Base-by-base conservation (phyloP, 2,329 filamentous ascomycete genomes). In the Elsinoe ampelina region DNA sequence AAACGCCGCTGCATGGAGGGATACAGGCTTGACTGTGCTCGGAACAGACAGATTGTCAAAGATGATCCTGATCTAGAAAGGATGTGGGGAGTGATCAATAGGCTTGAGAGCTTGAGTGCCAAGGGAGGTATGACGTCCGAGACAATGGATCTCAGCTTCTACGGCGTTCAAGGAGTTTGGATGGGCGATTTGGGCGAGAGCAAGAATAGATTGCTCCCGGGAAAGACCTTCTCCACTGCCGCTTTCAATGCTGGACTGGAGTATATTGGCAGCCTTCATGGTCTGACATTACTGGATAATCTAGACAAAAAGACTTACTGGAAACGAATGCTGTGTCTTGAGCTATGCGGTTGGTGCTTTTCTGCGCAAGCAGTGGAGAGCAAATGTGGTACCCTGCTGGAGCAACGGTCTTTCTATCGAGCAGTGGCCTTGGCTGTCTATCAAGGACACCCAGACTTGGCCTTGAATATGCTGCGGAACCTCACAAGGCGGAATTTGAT, bases 61-160 rank as follows among this genome's bases (percentile, higher is more conserved):
- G 86, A 89, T 59, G 84, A 91, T 64, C 81, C 80, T 30, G 88
- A 86, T 81, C 74, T 92, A n/a, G 79, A 83, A 58, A 85, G 87
- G 57, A 73, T 87, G n/a, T 95, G 89, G 89, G 80, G 82, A 47
- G 88, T 87, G 77, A 76, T 91, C 48, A 77, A 80, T 58, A 82
- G 86, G n/a, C 71, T 77, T 61, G 82, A 87, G 62, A 75, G 79
- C 22, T 81, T 83, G 30, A 82, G 84, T 2, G 75, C 78, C 35
- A 78, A 84, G 60, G 80, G 82, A 47, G 85, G 83, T n/a, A 87
- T 93, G 85, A 74, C 85, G 22, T 75, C 82, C 6, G 77, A 80
- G 11, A 79, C 78, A 2, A 73, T 90, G 3, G 87, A 93, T 63
- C 72, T 92, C 17, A 85, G 85, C 64, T 93, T 87, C 64, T 75